Percentiles rank a stretch among this genome's conserved stretches.
Evolutionary conservation across 148 eudicot genomes (phyloP).

Genomic region (Dianthus caryophyllus): DNA sequence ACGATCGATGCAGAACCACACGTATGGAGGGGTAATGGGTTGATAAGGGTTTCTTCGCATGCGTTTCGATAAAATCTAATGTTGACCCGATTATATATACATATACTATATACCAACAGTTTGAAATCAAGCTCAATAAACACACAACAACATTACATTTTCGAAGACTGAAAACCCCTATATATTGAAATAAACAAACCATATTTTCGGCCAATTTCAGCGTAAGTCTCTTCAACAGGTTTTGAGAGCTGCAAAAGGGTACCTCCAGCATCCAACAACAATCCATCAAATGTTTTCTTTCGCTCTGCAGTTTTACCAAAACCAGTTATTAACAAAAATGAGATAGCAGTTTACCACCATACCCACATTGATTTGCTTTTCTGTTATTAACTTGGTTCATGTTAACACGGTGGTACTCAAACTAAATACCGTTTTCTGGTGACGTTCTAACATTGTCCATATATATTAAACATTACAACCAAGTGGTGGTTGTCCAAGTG

Average conservation of each 20-base stretch:
- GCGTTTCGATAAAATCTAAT: too few species aligned
- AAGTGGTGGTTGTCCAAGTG: not conserved
- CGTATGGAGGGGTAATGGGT: too few species aligned
- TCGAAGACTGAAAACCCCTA: not conserved
- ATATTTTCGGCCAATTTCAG: constrained; percentile 64
- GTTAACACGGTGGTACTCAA: too few species aligned
- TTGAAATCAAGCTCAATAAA: not conserved
- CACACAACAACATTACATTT: not conserved
- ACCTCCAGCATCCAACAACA: constrained; percentile 95
- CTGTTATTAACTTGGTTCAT: not conserved
- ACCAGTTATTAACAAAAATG: too few species aligned
- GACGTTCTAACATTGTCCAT: too few species aligned
- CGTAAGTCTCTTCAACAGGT: constrained; percentile 82
- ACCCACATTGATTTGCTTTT: not conserved
- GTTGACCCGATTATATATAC: too few species aligned
- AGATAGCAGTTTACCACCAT: not conserved
- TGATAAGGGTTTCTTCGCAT: too few species aligned
- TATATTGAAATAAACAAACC: constrained; percentile 35
- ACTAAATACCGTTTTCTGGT: too few species aligned
- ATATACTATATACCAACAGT: constrained; percentile 1
- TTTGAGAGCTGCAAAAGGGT: constrained; percentile 80
- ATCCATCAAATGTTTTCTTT: constrained; percentile 64
- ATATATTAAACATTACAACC: not conserved
- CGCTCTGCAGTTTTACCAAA: constrained; percentile 31
- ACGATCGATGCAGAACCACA: too few species aligned